Percentiles rank a stretch among this genome's conserved stretches.
Conservation (phyloP, 2,329 filamentous ascomycete genomes). For the Sphaerulina populicola region DNA sequence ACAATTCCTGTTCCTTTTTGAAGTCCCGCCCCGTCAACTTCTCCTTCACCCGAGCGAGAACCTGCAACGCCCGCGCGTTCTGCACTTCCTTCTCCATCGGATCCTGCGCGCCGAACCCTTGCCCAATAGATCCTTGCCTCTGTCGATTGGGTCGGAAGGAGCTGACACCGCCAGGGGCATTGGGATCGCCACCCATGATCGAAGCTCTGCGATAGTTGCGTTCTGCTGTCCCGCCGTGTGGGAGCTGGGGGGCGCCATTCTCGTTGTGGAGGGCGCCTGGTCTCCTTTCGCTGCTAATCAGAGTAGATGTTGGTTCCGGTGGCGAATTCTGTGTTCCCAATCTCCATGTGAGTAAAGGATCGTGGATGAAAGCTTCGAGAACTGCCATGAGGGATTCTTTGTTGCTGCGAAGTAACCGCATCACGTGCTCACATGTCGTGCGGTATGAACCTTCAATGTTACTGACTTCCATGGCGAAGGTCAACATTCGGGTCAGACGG, state of each 20-base stretch:
- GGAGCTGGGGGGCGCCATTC: conserved; percentile 12
- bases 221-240: not conserved
- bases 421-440: conserved; percentile 96
- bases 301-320: conserved; percentile 44
- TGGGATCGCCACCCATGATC: conserved; percentile 29
- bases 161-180: conserved; percentile 15
- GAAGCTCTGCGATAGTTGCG: conserved; percentile 26
- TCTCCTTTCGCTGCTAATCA: conserved; percentile 52
- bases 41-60: conserved; percentile 83
- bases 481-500: conserved; percentile 96
- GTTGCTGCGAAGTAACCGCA: conserved; percentile 91
- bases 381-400: conserved; percentile 99
- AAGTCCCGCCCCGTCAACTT: conserved; percentile 94
- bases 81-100: conserved; percentile 61
- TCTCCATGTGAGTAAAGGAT: conserved; percentile 96
- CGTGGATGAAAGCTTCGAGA: conserved; percentile 96
- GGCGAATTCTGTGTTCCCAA: conserved; percentile 58
- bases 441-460: conserved; percentile 99
- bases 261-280: conserved; percentile 50
- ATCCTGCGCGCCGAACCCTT: conserved; percentile 29
- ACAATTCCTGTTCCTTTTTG: conserved; percentile 73
- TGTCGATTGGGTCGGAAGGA: not conserved
- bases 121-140: conserved; percentile 19
- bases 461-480: conserved; percentile 99
- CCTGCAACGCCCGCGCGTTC: conserved; percentile 86